These are phyloP conservation scores for Chytriomyces sp. DNA, from an alignment of 192 early-diverging fungal genomes.

Conservation along the genomic window DNA sequence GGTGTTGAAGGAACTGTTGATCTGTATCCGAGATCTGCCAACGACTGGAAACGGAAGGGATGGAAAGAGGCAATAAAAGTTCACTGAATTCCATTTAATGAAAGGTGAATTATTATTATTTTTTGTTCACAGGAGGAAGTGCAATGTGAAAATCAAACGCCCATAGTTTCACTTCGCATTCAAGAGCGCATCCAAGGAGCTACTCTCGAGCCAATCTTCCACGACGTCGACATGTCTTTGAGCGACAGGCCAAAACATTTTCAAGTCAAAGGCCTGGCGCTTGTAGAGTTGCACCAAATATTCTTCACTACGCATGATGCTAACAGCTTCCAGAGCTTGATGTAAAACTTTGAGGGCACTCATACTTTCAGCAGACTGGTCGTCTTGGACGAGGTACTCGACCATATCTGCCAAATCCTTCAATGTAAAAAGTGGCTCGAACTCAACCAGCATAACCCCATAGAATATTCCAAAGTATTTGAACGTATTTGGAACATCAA, in stretches of 20 bases:
- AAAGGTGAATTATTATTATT: too few relatives aligned
- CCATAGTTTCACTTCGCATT: not conserved
- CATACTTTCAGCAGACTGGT: constrained; percentile 15
- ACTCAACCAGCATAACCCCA: constrained; percentile 11
- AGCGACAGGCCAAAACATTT: not conserved
- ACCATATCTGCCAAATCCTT: constrained; percentile 32
- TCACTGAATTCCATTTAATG: too few relatives aligned
- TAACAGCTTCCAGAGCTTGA: constrained; percentile 4
- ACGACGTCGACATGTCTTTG: not conserved
- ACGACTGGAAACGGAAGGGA: not conserved
- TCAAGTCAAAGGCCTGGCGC: constrained; percentile 3
- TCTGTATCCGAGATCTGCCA: not conserved
- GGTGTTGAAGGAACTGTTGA: not conserved
- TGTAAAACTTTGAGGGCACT: not conserved
- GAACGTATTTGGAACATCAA: not conserved
- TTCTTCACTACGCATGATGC: not conserved
- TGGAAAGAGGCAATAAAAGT: constrained; percentile 1
- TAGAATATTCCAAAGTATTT: constrained; percentile 23
- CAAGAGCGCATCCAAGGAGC: not conserved
- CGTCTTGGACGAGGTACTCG: constrained; percentile 35
- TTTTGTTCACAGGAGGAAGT: not conserved
- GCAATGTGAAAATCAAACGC: not conserved
- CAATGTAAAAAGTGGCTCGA: constrained; percentile 33
- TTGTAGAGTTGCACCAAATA: not conserved
- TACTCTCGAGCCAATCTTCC: not conserved